Percentiles rank a stretch among this genome's conserved stretches.
Evolutionary conservation across 2,329 filamentous ascomycete genomes (phyloP).

Genomic region (Fusarium aywerte): DNA sequence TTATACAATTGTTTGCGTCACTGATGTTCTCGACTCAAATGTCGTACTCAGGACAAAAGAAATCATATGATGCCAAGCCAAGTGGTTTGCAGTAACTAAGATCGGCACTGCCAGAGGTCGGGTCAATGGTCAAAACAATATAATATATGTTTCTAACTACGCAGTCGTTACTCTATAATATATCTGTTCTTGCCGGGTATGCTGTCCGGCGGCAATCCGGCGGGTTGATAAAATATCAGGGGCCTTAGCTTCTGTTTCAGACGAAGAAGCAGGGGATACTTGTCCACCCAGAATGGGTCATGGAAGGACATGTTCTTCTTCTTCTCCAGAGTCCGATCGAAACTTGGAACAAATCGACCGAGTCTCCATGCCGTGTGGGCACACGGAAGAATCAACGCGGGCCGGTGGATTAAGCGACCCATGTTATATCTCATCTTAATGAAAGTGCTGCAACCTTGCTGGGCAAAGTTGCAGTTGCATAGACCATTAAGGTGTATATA

Average conservation of each 20-base stretch:
- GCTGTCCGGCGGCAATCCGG: conserved; percentile 1
- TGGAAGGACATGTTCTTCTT: conserved; percentile 6
- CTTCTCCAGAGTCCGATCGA: conserved; percentile 22
- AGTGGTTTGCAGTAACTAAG: neutral
- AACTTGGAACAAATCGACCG: conserved; percentile 21
- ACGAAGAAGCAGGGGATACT: conserved; percentile 15
- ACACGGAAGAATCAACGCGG: conserved; percentile 27
- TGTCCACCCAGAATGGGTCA: conserved; percentile 23
- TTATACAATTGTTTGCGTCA: conserved; percentile 13
- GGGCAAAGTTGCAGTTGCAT: neutral
- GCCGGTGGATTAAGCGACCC: conserved; percentile 10
- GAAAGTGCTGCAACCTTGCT: conserved; percentile 8
- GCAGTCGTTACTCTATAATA: neutral
- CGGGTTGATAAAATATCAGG: conserved; percentile 32
- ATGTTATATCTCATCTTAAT: conserved; percentile 29
- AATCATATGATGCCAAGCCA: neutral
- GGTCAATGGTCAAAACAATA: neutral
- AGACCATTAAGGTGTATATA: conserved; percentile 24
- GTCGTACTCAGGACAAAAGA: neutral
- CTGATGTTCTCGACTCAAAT: neutral
- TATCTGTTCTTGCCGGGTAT: neutral
- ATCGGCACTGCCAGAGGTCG: neutral
- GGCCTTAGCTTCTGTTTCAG: conserved; percentile 35
- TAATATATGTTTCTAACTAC: neutral
- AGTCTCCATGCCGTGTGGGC: conserved; percentile 29